Conservation (phyloP, 164 flowering plant genomes). For the Vitis vinifera region DNA sequence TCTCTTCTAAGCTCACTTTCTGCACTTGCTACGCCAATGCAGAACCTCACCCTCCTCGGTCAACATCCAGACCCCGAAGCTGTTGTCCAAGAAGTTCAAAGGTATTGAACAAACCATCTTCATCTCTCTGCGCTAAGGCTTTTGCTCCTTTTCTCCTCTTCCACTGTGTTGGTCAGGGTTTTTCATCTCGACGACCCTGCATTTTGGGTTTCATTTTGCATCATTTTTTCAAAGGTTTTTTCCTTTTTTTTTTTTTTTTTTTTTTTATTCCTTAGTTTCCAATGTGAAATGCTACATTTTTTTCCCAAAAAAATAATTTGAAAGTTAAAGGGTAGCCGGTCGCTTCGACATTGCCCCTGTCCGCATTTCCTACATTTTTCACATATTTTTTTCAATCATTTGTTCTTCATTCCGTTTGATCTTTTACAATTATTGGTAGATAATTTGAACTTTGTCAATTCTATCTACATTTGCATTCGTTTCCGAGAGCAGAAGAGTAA, state of each 20-base stretch:
- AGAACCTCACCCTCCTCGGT: slow-evolving; percentile 47
- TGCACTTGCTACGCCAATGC: slow-evolving; percentile 20
- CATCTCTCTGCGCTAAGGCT: no score
- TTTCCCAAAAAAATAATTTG: no score
- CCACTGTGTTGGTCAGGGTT: background rate
- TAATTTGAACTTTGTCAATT: no score
- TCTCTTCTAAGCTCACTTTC: slow-evolving; percentile 24
- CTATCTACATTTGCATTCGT: background rate
- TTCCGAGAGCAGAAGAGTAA: slow-evolving; percentile 41
- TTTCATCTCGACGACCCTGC: background rate
- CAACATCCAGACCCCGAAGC: slow-evolving; percentile 61
- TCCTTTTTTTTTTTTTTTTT: background rate
- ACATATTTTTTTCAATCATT: background rate
- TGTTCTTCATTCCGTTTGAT: background rate
- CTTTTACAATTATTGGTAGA: no score
- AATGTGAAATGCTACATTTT: no score
- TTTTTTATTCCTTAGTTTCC: background rate
- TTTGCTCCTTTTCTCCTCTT: background rate
- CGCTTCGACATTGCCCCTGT: no score
- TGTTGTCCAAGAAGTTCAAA: slow-evolving; percentile 49
- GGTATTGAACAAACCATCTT: slow-evolving; percentile 23
- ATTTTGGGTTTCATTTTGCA: background rate
- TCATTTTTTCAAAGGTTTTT: background rate
- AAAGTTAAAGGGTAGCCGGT: no score
- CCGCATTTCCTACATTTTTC: no score